These are phyloP conservation scores for Picea glauca DNA, from an alignment of 75 land plant genomes.

Conservation along the genomic window DNA sequence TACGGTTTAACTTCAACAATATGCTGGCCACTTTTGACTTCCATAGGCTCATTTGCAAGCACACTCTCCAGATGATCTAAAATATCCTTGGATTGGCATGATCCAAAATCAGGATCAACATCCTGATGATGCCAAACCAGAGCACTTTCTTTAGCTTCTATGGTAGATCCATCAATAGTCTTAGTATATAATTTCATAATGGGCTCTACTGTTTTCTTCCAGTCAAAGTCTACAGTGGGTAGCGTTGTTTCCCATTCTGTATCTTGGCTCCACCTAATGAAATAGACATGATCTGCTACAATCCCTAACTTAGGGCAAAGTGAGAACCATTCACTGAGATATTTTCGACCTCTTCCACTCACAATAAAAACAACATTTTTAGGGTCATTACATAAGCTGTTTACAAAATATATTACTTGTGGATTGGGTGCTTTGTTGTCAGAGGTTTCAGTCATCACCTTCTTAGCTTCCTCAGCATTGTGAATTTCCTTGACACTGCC, in stretches of 20 bases:
- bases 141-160: no score
- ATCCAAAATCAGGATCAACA: no score
- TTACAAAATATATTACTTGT: constrained; percentile 48
- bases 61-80: constrained; percentile 79
- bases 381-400: not conserved
- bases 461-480: no score
- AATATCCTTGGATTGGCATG: constrained; percentile 44
- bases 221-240: constrained; percentile 29
- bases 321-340: constrained; percentile 54
- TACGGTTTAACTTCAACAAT: constrained; percentile 41
- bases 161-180: no score
- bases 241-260: constrained; percentile 52
- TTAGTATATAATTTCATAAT: no score
- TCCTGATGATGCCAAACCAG: no score
- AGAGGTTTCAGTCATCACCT: not conserved
- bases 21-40: constrained; percentile 37
- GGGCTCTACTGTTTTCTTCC: not conserved
- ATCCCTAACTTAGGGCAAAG: constrained; percentile 6
- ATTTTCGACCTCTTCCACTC: not conserved
- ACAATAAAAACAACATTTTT: no score
- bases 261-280: constrained; percentile 45
- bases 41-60: constrained; percentile 62
- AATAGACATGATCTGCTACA: constrained; percentile 81
- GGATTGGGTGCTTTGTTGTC: constrained; percentile 16
- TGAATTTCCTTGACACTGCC: no score